Evolutionary conservation across 2,329 filamentous ascomycete genomes (phyloP).

Genomic region (Diplodia seriata): DNA sequence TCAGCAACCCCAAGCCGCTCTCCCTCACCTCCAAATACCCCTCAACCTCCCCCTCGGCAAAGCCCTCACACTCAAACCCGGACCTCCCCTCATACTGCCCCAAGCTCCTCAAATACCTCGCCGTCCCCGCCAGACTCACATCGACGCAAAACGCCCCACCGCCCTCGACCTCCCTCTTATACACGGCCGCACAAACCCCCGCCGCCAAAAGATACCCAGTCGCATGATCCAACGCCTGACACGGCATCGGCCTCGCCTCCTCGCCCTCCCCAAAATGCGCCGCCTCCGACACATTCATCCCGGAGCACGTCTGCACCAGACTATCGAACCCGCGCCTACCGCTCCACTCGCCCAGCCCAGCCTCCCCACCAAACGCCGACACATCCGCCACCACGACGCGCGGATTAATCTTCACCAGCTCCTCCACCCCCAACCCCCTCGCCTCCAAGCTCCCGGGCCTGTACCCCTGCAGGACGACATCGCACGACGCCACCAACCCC

Average conservation of each 20-base stretch:
- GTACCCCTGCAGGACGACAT: conserved; percentile 60
- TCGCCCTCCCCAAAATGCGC: conserved; percentile 48
- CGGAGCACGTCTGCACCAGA: conserved; percentile 62
- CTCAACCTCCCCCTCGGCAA: conserved; percentile 41
- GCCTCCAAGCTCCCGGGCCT: conserved; percentile 51
- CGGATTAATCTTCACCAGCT: conserved; percentile 51
- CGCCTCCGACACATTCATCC: conserved; percentile 64
- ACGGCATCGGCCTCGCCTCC: conserved; percentile 55
- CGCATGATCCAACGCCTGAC: conserved; percentile 64
- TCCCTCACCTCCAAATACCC: conserved; percentile 54
- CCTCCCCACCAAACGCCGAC: conserved; percentile 58
- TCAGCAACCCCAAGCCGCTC: conserved; percentile 57
- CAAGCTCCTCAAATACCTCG: conserved; percentile 63
- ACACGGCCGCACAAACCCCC: conserved; percentile 60
- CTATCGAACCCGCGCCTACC: conserved; percentile 62
- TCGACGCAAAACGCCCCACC: conserved; percentile 60
- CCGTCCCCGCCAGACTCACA: conserved; percentile 62
- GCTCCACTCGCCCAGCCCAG: conserved; percentile 53
- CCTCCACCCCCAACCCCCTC: conserved; percentile 51
- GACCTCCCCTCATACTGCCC: conserved; percentile 56
- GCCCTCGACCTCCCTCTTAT: conserved; percentile 52
- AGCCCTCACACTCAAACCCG: conserved; percentile 54
- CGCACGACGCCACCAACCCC: conserved; percentile 54
- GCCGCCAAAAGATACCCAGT: conserved; percentile 63
- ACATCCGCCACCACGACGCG: conserved; percentile 60